phyloP scores from a whole-genome alignment of 176 grass and related monocot genomes.

The Leersia perrieri region DNA sequence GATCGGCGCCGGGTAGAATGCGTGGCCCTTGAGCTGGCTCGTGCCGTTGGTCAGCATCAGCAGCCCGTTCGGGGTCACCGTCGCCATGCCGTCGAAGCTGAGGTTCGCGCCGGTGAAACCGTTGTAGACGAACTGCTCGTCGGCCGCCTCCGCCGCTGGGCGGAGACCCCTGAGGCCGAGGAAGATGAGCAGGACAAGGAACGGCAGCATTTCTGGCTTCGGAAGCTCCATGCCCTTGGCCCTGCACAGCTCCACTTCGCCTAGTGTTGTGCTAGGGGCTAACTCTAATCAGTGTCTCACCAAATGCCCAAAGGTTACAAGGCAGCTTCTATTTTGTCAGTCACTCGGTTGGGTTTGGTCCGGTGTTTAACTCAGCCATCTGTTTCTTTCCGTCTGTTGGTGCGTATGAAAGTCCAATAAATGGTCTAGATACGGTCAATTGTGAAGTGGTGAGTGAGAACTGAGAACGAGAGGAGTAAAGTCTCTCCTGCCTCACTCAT shows the following conservation, averaged over 20 bases:
- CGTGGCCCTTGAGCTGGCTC: conserved; percentile 58
- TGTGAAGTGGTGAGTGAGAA: neutral
- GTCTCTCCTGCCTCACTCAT: neutral
- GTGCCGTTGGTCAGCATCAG: conserved; percentile 66
- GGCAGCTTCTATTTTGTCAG: neutral
- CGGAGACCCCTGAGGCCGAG: conserved; percentile 4
- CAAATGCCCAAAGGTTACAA: no score
- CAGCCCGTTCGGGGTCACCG: conserved; percentile 47
- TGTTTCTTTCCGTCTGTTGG: neutral
- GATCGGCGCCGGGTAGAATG: conserved; percentile 58
- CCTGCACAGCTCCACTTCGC: no score
- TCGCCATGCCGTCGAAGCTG: conserved; percentile 58
- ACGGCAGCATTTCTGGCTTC: conserved; percentile 13
- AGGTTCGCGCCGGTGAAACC: conserved; percentile 63
- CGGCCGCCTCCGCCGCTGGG: neutral
- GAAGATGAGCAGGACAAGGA: conserved; percentile 10
- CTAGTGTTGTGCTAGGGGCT: no score
- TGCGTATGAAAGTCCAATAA: neutral
- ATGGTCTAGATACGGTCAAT: neutral
- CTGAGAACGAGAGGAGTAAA: neutral
- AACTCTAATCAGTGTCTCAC: no score
- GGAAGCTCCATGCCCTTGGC: neutral
- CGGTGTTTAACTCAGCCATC: neutral
- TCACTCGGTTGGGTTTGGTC: no score
- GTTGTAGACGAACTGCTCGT: conserved; percentile 60